Conservation (phyloP, 148 eudicot species). For the Bassia scoparia region DNA sequence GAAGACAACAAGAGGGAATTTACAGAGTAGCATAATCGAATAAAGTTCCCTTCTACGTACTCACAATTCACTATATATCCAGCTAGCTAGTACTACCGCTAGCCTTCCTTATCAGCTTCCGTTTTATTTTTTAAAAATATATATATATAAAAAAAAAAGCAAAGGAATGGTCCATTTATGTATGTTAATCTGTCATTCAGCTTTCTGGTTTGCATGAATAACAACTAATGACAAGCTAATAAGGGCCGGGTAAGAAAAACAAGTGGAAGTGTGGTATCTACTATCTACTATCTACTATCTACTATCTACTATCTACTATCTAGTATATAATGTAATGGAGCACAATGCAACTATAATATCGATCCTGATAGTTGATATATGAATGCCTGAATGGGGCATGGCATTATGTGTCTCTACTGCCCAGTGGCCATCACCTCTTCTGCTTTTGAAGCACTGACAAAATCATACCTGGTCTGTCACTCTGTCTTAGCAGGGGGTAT, state of each 20-base stretch:
- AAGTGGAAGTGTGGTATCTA: neutral
- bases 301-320: no score
- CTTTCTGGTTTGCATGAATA: slow-evolving; percentile 29
- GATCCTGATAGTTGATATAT: no score
- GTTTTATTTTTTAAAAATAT: neutral
- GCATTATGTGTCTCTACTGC: slow-evolving; percentile 17
- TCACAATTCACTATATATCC: neutral
- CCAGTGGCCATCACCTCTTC: neutral
- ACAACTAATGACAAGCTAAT: slow-evolving; percentile 21
- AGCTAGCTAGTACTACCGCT: neutral
- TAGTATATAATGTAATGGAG: no score
- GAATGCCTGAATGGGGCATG: slow-evolving; percentile 24
- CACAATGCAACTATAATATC: no score
- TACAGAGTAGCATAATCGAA: slow-evolving; percentile 31
- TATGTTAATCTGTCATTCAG: neutral
- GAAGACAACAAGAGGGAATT: neutral
- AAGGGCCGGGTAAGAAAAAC: slow-evolving; percentile 16
- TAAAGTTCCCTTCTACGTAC: slow-evolving; percentile 9
- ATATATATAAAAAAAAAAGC: neutral
- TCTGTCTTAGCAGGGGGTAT: neutral
- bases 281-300: no score
- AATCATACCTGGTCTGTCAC: slow-evolving; percentile 8
- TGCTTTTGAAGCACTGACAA: slow-evolving; percentile 28
- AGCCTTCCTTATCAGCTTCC: neutral
- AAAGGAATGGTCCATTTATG: slow-evolving; percentile 23